Evolutionary conservation across 192 early-diverging fungal genomes (phyloP), one percentile per base, ranked within the genome.

Genomic region (Backusella luteola): DNA sequence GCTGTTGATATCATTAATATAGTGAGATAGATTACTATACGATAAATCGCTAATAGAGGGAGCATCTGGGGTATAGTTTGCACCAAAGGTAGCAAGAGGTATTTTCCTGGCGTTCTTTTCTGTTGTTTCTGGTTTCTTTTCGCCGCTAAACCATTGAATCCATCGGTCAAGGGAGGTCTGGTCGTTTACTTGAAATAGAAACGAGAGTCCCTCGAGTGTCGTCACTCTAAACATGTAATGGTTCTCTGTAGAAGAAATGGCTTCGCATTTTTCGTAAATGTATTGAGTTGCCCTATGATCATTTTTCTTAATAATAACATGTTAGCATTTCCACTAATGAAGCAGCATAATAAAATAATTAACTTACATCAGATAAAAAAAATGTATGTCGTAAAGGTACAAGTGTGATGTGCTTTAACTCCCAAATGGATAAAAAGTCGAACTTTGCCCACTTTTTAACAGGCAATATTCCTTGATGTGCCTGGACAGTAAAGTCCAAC

Each of bases 181-280:
- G 23, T 81, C 80, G 34, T 39, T 49, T 32, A 81, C 80, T 77
- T 81, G 80, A 49, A 81, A 81, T 14, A 74, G 44, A 36, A 74
- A 67, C 0, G 17, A 11, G 9, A 52, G n/a, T 1, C 42, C 21
- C 3, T 42, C 41, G 8, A 53, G 38, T 2, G 75, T 76, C 0
- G 12, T 21, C 1, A 81, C 76, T 17, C 71, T 36, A 56, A 81
- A 81, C 12, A 77, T 70, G 34, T 44, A 73, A 15, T 66, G 70
- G 7, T 69, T 56, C 26, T 26, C 26, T 14, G 15, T 46, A 21
- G 74, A 36, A 23, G 39, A 29, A 17, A 77, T 44, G 1, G 41
- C 7, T 21, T 77, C 49, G 35, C 75, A 81, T 12, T 21, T 12
- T 23, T 26, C 21, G 44, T 81, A 77, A 69, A n/a, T 39, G 36